A percentile compares a stretch with the other conserved stretches of the same genome.
Evolutionary conservation across 352 stramenopile genomes (phyloP).

Genomic region (Albugo laibachii): DNA sequence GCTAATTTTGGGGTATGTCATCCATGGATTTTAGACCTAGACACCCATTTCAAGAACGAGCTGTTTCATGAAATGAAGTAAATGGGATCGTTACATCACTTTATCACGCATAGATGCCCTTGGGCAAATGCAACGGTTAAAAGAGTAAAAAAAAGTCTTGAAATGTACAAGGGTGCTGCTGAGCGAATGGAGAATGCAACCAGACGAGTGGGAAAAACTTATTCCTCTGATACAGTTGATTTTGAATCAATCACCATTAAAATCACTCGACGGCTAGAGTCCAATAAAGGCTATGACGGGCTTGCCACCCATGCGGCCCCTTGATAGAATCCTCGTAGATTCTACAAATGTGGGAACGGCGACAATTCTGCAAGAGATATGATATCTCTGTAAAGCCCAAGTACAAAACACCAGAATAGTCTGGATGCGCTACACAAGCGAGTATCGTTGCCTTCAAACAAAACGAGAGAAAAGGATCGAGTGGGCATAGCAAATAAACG

Average conservation of each 20-base stretch:
- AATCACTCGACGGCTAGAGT: neutral
- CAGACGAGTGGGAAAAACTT: conserved; percentile 1
- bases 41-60: conserved; percentile 9
- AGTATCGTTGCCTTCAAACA: neutral
- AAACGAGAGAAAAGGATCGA: neutral
- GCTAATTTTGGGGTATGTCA: conserved; percentile 3
- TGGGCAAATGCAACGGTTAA: conserved; percentile 7
- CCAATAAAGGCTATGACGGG: conserved; percentile 3
- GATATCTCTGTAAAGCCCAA: no score
- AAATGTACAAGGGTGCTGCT: neutral
- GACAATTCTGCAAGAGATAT: neutral
- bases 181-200: conserved; percentile 1
- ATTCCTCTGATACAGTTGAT: conserved; percentile 1
- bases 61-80: conserved; percentile 3
- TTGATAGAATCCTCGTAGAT: neutral
- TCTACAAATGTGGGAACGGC: neutral
- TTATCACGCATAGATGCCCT: conserved; percentile 1
- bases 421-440: neutral
- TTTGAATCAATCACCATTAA: conserved; percentile 1
- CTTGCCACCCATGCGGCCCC: neutral
- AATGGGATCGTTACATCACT: conserved; percentile 4
- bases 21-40: conserved; percentile 7
- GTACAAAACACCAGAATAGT: neutral
- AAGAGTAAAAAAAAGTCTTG: conserved; percentile 3
- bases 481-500: no score